phyloP scores from a whole-genome alignment of 2,329 filamentous ascomycete genomes.

The Calonectria montana region DNA sequence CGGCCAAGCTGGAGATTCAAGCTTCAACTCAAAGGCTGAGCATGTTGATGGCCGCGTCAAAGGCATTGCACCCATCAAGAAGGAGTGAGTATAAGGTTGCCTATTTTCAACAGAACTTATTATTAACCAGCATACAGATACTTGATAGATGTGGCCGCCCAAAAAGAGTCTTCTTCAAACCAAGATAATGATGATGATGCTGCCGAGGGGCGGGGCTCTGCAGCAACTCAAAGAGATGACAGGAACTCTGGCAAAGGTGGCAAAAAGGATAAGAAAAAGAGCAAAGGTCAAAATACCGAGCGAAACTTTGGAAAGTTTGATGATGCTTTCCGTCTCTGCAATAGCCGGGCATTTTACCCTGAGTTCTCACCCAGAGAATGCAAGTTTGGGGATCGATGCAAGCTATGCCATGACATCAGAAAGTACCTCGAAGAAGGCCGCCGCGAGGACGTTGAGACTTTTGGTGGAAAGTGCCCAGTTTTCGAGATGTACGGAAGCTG shows the following conservation, averaged over 20 bases:
- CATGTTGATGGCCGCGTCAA: constrained; percentile 52
- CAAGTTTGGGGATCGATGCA: constrained; percentile 83
- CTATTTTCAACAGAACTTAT: not conserved
- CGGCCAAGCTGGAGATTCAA: constrained; percentile 20
- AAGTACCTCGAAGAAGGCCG: constrained; percentile 87
- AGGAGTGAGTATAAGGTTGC: constrained; percentile 66
- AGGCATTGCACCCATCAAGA: constrained; percentile 78
- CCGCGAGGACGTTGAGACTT: constrained; percentile 80
- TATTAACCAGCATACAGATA: constrained; percentile 49
- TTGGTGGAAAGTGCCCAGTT: constrained; percentile 83
- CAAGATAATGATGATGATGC: constrained; percentile 59
- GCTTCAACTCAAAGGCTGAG: constrained; percentile 21
- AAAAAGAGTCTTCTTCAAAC: constrained; percentile 36
- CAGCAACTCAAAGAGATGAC: constrained; percentile 65
- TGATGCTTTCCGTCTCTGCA: constrained; percentile 83
- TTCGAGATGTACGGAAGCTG: constrained; percentile 83
- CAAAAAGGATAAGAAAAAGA: constrained; percentile 60
- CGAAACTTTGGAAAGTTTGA: constrained; percentile 84
- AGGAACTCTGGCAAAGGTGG: constrained; percentile 58
- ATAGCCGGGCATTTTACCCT: constrained; percentile 74
- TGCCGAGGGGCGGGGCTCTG: constrained; percentile 56
- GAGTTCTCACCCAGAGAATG: constrained; percentile 88
- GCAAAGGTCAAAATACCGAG: constrained; percentile 79
- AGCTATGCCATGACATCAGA: constrained; percentile 84
- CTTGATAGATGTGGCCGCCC: constrained; percentile 51